Conservation (phyloP, 768 basidiomycete species). For the Hericium alpestre region DNA sequence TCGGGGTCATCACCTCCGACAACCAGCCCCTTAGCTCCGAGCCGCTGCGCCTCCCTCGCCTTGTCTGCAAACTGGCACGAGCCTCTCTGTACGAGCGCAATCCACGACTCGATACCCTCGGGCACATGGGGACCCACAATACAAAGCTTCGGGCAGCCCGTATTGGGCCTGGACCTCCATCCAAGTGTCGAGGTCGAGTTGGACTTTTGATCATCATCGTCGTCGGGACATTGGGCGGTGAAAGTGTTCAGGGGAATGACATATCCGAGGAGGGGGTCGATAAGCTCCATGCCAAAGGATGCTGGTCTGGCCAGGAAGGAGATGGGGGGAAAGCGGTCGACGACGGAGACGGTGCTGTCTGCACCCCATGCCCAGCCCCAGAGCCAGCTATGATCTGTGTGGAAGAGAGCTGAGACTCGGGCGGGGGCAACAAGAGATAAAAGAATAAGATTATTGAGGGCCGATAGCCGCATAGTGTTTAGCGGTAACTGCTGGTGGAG, state of each 20-base stretch:
- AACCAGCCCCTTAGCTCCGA: conserved; percentile 84
- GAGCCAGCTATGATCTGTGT: conserved; percentile 18
- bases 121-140: conserved; percentile 44
- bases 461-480: not conserved
- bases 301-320: conserved; percentile 65
- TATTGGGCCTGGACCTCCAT: conserved; percentile 23
- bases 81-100: conserved; percentile 85
- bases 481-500: not conserved
- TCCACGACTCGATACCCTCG: conserved; percentile 62
- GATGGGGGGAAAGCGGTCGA: conserved; percentile 63
- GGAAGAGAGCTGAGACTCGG: not conserved
- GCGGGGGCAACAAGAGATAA: not conserved
- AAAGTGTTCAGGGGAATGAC: conserved; percentile 28
- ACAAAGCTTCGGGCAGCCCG: conserved; percentile 65
- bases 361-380: conserved; percentile 32
- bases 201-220: not conserved
- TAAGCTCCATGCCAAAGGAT: conserved; percentile 66
- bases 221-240: conserved; percentile 30
- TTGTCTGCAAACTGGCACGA: conserved; percentile 88
- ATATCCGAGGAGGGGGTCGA: conserved; percentile 32
- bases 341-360: conserved; percentile 50
- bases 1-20: conserved; percentile 77
- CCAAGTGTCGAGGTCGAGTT: conserved; percentile 16
- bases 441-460: not conserved
- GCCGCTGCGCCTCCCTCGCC: conserved; percentile 35